A percentile compares a stretch with the other conserved stretches of the same genome.
Conservation (phyloP, 192 early-diverging fungal genomes). For the Coemansia sp. region DNA sequence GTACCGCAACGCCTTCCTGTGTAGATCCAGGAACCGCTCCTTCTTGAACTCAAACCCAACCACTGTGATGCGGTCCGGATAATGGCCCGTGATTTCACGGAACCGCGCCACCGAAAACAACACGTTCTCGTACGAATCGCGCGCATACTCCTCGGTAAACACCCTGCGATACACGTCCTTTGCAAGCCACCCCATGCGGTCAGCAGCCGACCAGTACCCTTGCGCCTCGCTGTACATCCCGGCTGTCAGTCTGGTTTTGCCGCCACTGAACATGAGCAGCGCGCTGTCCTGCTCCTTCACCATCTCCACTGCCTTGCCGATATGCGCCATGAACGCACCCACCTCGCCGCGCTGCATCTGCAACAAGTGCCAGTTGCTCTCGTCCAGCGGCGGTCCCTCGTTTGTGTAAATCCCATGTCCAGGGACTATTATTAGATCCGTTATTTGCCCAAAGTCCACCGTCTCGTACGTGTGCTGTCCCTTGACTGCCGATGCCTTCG, state of each 20-base stretch:
- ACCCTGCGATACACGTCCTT: constrained; percentile 41
- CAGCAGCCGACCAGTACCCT: constrained; percentile 55
- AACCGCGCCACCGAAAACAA: constrained; percentile 57
- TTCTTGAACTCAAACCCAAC: constrained; percentile 52
- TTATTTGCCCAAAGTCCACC: constrained; percentile 36
- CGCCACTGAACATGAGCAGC: constrained; percentile 55
- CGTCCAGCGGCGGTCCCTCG: constrained; percentile 36
- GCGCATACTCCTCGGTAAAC: constrained; percentile 55
- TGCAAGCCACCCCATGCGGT: constrained; percentile 49
- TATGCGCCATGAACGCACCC: constrained; percentile 50
- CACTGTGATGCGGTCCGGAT: constrained; percentile 48
- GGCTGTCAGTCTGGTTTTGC: constrained; percentile 44
- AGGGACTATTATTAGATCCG: constrained; percentile 52
- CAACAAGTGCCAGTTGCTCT: constrained; percentile 50
- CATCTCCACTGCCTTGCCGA: constrained; percentile 45
- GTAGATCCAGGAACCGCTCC: constrained; percentile 46
- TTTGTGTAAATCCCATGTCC: constrained; percentile 54
- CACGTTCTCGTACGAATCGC: constrained; percentile 59
- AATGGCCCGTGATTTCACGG: constrained; percentile 52
- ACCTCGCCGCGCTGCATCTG: constrained; percentile 47
- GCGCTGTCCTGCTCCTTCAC: constrained; percentile 38
- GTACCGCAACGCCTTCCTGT: constrained; percentile 46
- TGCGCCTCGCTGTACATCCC: constrained; percentile 52
- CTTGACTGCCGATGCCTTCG: neutral
- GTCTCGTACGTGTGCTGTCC: constrained; percentile 15